phyloP scores from a whole-genome alignment of 495 filamentous ascomycete species.

The Penicillium arizonense region DNA sequence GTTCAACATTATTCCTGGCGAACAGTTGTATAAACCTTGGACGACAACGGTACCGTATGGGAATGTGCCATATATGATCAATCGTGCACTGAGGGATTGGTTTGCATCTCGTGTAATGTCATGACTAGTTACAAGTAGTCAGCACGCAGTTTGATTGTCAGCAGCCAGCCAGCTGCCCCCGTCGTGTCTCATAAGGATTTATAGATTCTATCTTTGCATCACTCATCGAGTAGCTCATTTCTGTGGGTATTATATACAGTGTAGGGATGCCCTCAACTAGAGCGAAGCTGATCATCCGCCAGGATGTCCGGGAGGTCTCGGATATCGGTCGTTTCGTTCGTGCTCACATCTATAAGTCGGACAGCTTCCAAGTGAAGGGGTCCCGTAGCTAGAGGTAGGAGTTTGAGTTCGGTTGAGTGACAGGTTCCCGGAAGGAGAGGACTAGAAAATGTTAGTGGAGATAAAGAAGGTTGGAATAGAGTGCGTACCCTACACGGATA shows the following conservation, averaged over 20 bases:
- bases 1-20: too few species aligned
- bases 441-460: conserved; percentile 31
- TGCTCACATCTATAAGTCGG: conserved; percentile 76
- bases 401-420: conserved; percentile 74
- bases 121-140: too few species aligned
- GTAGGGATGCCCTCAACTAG: neutral
- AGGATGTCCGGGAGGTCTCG: conserved; percentile 75
- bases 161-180: too few species aligned
- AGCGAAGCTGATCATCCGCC: conserved; percentile 40
- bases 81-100: too few species aligned
- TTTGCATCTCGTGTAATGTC: too few species aligned
- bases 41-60: too few species aligned
- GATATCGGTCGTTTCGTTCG: conserved; percentile 80
- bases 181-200: too few species aligned
- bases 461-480: neutral
- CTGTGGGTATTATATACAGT: conserved; percentile 2
- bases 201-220: too few species aligned
- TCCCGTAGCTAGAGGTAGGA: conserved; percentile 73
- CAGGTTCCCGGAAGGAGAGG: conserved; percentile 75
- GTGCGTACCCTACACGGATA: conserved; percentile 70
- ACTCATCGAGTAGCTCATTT: too few species aligned
- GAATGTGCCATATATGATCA: too few species aligned
- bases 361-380: conserved; percentile 77
- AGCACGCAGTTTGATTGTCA: too few species aligned
- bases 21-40: too few species aligned